Evolutionary conservation across 371 early-diverging fungal genomes (phyloP).

Genomic region (Dinochytrium kinnereticum): DNA sequence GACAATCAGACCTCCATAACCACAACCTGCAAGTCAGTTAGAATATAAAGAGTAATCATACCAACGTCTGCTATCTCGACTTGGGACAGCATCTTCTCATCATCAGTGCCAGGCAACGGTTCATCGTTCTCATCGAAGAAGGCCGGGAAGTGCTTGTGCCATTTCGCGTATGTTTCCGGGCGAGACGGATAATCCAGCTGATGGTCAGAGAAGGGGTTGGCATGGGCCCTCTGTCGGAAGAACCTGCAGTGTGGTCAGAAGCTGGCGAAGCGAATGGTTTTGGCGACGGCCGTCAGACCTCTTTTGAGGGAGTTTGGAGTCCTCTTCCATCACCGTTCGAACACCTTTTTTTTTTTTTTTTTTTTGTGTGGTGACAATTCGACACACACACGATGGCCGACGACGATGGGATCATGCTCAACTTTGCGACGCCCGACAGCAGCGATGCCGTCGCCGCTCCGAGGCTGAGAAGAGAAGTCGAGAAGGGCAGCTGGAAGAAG

Average conservation of each 20-base stretch:
- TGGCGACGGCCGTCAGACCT: no score
- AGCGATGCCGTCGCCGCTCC: conserved; percentile 41
- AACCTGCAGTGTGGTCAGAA: conserved; percentile 42
- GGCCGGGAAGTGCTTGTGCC: conserved; percentile 86
- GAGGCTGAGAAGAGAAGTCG: conserved; percentile 20
- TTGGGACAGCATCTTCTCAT: conserved; percentile 37
- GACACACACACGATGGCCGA: background rate
- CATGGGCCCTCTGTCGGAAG: conserved; percentile 90
- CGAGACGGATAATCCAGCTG: conserved; percentile 87
- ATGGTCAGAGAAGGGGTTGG: conserved; percentile 97
- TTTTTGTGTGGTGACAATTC: conserved; percentile 4
- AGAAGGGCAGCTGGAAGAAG: conserved; percentile 38
- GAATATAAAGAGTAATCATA: conserved; percentile 20
- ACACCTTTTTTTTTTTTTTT: conserved; percentile 4
- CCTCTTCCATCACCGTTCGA: background rate
- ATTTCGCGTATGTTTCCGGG: conserved; percentile 85
- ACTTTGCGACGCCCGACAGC: conserved; percentile 60
- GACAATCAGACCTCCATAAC: conserved; percentile 97
- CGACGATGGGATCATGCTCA: conserved; percentile 74
- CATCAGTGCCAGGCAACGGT: background rate
- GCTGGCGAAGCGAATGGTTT: no score
- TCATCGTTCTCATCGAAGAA: conserved; percentile 55
- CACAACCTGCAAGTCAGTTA: conserved; percentile 67
- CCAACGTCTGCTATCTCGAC: conserved; percentile 99
- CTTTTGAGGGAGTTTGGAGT: background rate